Evolutionary conservation across 2,329 filamentous ascomycete genomes (phyloP), one percentile per base, ranked within the genome.

Genomic region (Didymellaceae sp.): DNA sequence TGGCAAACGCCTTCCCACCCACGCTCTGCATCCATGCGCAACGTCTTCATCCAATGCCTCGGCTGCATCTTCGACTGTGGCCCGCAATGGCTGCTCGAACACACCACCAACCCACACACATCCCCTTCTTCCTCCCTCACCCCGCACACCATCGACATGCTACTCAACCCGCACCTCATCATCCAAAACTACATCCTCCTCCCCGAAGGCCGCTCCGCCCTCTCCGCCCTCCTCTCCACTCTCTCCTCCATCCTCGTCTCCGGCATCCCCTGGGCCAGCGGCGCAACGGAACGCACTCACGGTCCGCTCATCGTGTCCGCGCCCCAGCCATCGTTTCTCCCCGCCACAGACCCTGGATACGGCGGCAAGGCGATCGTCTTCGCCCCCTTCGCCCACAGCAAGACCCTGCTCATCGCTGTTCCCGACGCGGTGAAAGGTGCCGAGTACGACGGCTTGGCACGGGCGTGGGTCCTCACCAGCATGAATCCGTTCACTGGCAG

Each of bases 1-100:
- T 69, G 63, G 55, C 64, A 65, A 31, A 30, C 52, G 9, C 44
- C 59, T 1, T 54, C 63, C 10, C 72, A 77, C 24, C 56, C 64
- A 4, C 67, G 73, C 13, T 71, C 72, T 16, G 63, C 71, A 11
- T 61, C 68, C 2, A 72, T 77, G 64, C 61, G 63, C n/a, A 75
- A 75, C 28, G 67, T 74, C 4, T 78, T 75, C 58, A 64, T 70
- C 11, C 72, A 76, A 45, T 75, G 73, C 4, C 62, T 78, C 2
- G 71, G 73, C 2, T 76, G 74, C 54, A 61, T 73, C 1, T 68
- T 76, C 45, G 65, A 70, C 8, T 75, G 72, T 55, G 75, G 75
- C 2, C 58, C 72, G 0, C 58, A 70, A 26, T 78, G 73, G 73
- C 59, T 75, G 9, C 54, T 68, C 11, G 68, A 75, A 18, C 59